These are phyloP conservation scores for Solanum bulbocastanum DNA, from an alignment of 257 asterid genomes.

Conservation along the genomic window DNA sequence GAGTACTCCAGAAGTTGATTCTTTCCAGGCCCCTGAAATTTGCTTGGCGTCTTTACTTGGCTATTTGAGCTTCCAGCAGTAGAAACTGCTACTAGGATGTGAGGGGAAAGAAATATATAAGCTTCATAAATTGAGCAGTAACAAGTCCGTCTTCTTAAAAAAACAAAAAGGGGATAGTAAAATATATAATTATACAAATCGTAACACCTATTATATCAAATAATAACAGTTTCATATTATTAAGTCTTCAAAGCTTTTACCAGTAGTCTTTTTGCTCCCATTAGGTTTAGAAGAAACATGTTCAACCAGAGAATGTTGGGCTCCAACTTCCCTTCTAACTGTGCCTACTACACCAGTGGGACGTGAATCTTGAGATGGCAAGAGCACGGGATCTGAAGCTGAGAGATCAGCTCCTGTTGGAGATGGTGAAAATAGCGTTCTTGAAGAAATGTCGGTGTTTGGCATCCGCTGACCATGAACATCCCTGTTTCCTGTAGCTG, in stretches of 20 bases:
- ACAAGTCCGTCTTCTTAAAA: background rate
- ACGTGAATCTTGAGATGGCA: constrained; percentile 39
- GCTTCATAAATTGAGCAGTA: background rate
- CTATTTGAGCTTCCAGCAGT: constrained; percentile 28
- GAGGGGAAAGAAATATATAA: constrained; percentile 1
- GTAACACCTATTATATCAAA: background rate
- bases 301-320: constrained; percentile 18
- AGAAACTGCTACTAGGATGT: constrained; percentile 18
- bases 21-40: constrained; percentile 40
- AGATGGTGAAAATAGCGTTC: constrained; percentile 22
- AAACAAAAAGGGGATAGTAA: background rate
- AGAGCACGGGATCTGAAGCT: constrained; percentile 33
- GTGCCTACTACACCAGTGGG: constrained; percentile 27
- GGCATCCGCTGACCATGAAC: constrained; percentile 18
- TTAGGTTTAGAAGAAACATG: constrained; percentile 19
- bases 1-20: constrained; percentile 38
- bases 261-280: constrained; percentile 30
- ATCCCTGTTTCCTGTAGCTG: constrained; percentile 9
- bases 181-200: background rate
- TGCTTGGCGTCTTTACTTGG: constrained; percentile 36
- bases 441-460: constrained; percentile 15
- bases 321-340: constrained; percentile 24
- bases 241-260: constrained; percentile 20
- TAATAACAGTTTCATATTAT: background rate
- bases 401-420: constrained; percentile 30